Conservation (phyloP, 257 asterid species). For the Rhazya stricta region DNA sequence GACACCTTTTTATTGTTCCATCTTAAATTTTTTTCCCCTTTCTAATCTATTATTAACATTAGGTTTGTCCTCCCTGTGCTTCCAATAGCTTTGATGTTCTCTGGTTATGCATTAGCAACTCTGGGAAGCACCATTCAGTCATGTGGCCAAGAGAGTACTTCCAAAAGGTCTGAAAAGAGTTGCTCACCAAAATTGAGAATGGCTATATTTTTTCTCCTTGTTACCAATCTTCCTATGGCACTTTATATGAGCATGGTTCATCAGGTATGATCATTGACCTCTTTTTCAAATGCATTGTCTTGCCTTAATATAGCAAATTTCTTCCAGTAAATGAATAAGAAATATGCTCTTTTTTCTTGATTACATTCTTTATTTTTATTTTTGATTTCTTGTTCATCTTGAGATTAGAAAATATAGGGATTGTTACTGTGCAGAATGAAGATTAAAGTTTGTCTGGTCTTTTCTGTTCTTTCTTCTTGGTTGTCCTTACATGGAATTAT, state of each 20-base stretch:
- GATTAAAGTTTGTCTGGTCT: not conserved
- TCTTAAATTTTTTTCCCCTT: constrained; percentile 33
- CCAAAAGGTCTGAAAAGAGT: constrained; percentile 22
- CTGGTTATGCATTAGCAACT: constrained; percentile 66
- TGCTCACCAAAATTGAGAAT: constrained; percentile 35
- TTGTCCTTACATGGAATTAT: constrained; percentile 13
- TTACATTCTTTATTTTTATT: not conserved
- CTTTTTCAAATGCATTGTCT: constrained; percentile 6
- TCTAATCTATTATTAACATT: constrained; percentile 39
- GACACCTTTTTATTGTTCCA: constrained; percentile 11
- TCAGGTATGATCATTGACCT: constrained; percentile 51
- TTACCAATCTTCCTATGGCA: constrained; percentile 89
- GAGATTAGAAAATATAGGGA: not conserved
- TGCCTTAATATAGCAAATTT: not conserved
- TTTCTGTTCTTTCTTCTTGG: constrained; percentile 10
- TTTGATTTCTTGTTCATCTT: not conserved
- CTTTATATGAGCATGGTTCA: constrained; percentile 88
- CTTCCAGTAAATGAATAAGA: not conserved
- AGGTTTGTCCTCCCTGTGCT: constrained; percentile 98
- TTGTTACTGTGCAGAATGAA: not conserved
- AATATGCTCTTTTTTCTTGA: constrained; percentile 1
- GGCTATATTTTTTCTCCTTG: constrained; percentile 50
- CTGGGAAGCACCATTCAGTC: constrained; percentile 28
- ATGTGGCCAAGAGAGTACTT: constrained; percentile 26
- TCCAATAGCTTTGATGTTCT: constrained; percentile 82